A percentile compares a stretch with the other conserved stretches of the same genome.
phyloP scores from a whole-genome alignment of 805 yeast species.

The Wickerhamomyces chaumierensis region DNA sequence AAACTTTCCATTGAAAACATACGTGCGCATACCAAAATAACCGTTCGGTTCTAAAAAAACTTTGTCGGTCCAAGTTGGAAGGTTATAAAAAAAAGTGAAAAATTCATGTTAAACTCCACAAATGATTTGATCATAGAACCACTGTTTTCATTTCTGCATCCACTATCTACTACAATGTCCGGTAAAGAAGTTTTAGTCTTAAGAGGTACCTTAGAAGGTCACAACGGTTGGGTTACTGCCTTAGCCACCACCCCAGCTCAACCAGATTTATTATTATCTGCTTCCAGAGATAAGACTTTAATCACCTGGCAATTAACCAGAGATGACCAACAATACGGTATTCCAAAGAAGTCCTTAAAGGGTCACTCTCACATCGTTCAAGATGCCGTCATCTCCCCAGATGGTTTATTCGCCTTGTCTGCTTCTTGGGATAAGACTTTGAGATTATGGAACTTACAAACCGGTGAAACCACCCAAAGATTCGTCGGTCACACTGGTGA shows the following conservation, averaged over 20 bases:
- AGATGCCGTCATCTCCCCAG: conserved; percentile 95
- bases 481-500: conserved; percentile 98
- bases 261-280: conserved; percentile 97
- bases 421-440: conserved; percentile 99
- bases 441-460: conserved; percentile 94
- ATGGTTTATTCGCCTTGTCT: conserved; percentile 94
- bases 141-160: not conserved
- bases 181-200: conserved; percentile 94
- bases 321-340: conserved; percentile 96
- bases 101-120: not conserved
- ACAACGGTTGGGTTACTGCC: conserved; percentile 96
- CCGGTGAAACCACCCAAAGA: conserved; percentile 90
- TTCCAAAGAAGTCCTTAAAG: conserved; percentile 90
- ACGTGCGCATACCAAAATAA: too few relatives aligned
- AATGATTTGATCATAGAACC: not conserved
- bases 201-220: conserved; percentile 99
- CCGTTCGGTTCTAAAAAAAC: too few relatives aligned
- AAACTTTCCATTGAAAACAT: not conserved
- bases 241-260: conserved; percentile 95
- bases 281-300: conserved; percentile 97
- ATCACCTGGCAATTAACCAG: conserved; percentile 97
- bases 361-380: conserved; percentile 99
- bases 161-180: conserved; percentile 38
- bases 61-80: not conserved
- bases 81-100: conserved; percentile 4